Evolutionary conservation across 352 stramenopile genomes (phyloP), one percentile per base, ranked within the genome.

Genomic region (Phytophthora cajani): DNA sequence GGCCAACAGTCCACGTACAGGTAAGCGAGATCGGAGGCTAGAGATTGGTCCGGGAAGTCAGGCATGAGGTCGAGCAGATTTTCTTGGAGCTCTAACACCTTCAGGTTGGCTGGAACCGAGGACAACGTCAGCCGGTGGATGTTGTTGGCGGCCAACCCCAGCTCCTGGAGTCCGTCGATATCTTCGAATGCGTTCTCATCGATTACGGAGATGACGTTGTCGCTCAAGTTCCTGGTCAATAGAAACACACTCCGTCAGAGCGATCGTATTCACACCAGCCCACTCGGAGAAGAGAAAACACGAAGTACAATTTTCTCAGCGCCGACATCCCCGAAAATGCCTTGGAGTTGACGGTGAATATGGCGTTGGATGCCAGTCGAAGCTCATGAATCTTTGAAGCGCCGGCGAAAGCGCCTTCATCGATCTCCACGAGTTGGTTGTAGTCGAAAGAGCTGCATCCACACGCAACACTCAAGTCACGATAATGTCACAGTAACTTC

Each of bases 151-250:
- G 73, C 76, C 17, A 92, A 64, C 1, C 74, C 69, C 1, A 92
- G 67, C 30, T 82, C 62, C 42, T 80, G 58, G 2, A 92, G 66
- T 17, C 64, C 75, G 19, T 82, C 67, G 14, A 92, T 64, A 0
- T 77, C 79, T 19, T 73, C 67, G 47, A 92, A 90, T 2, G 84
- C 80, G 33, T 88, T 62, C 40, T 65, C 38, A 2, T 80, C 74
- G n/a, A 92, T 75, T 16, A 89, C 62, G 1, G 84, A 92, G 46
- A 92, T 88, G 21, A 90, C 78, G 44, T 92, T 92, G 73, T 92
- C 82, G 46, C 81, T 87, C 58, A 92, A 68, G 65, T 90, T 83
- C 27, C 84, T 89, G 25, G 10, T 27, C 17, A 63, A 16, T 40
- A 38, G 9, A 21, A 30, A 44, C 14, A 56, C 17, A 25, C 58